Percentiles rank a stretch among this genome's conserved stretches.
Evolutionary conservation across 352 stramenopile genomes (phyloP).

Genomic region (Globisporangium orthogonon): DNA sequence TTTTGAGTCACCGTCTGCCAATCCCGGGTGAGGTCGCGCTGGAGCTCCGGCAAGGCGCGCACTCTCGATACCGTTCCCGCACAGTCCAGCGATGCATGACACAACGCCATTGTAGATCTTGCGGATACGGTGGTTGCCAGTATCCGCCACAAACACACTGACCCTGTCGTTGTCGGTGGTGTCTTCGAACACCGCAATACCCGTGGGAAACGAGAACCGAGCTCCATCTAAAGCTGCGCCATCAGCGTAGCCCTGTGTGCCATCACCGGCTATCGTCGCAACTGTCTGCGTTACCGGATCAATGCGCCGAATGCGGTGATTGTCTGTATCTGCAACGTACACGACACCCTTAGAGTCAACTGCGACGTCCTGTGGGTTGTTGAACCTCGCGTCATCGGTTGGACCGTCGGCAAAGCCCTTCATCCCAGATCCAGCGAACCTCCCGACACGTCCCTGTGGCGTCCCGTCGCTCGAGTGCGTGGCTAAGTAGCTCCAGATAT

Average conservation of each 20-base stretch:
- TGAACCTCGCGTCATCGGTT: conserved; percentile 70
- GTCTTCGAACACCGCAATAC: conserved; percentile 58
- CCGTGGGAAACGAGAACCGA: conserved; percentile 63
- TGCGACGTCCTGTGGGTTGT: conserved; percentile 85
- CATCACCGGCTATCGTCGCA: conserved; percentile 51
- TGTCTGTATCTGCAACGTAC: conserved; percentile 94
- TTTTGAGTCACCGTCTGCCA: conserved; percentile 78
- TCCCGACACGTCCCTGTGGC: conserved; percentile 88
- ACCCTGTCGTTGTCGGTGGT: conserved; percentile 15
- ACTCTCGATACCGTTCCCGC: conserved; percentile 65
- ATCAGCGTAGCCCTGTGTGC: conserved; percentile 37
- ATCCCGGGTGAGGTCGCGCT: conserved; percentile 74
- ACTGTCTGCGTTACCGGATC: conserved; percentile 37
- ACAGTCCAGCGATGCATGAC: conserved; percentile 88
- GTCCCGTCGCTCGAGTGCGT: conserved; percentile 41
- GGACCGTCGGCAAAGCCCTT: conserved; percentile 78
- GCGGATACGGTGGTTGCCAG: conserved; percentile 79
- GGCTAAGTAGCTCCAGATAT: conserved; percentile 57
- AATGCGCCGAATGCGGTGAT: conserved; percentile 90
- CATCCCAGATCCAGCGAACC: conserved; percentile 80
- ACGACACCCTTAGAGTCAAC: conserved; percentile 89
- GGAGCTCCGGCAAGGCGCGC: conserved; percentile 20
- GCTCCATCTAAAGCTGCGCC: conserved; percentile 28
- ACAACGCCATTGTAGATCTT: conserved; percentile 62
- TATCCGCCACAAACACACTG: conserved; percentile 70